Evolutionary conservation across 2,329 filamentous ascomycete genomes (phyloP).

Genomic region (Aureobasidium sp.): DNA sequence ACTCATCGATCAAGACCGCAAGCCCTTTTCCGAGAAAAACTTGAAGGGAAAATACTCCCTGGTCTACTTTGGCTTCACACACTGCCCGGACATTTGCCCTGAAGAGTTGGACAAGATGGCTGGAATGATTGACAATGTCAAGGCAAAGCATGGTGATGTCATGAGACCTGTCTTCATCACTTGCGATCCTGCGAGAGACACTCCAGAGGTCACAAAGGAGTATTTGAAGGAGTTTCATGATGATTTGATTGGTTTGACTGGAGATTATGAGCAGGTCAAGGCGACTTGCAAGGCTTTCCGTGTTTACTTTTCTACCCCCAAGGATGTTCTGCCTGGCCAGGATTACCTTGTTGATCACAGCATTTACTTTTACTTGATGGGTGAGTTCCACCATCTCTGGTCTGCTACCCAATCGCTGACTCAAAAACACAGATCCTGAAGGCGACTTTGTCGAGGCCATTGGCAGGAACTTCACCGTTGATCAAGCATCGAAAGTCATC

Average conservation of each 20-base stretch:
- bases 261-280: slow-evolving; percentile 95
- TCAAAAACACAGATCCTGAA: slow-evolving; percentile 74
- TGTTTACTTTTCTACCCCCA: slow-evolving; percentile 96
- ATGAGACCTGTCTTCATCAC: slow-evolving; percentile 92
- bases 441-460: slow-evolving; percentile 99
- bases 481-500: slow-evolving; percentile 86
- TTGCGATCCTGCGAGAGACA: slow-evolving; percentile 94
- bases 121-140: slow-evolving; percentile 83
- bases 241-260: slow-evolving; percentile 87
- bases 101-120: slow-evolving; percentile 99
- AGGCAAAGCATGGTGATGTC: slow-evolving; percentile 50
- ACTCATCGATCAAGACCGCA: slow-evolving; percentile 84
- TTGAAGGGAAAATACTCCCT: slow-evolving; percentile 89
- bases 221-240: slow-evolving; percentile 95
- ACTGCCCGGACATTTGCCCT: slow-evolving; percentile 98
- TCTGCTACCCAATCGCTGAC: slow-evolving; percentile 5
- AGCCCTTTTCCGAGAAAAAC: slow-evolving; percentile 79
- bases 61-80: slow-evolving; percentile 98
- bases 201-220: slow-evolving; percentile 81
- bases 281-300: slow-evolving; percentile 94
- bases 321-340: slow-evolving; percentile 88
- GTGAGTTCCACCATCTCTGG: slow-evolving; percentile 52
- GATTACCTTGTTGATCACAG: slow-evolving; percentile 99
- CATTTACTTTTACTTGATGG: slow-evolving; percentile 99
- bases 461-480: slow-evolving; percentile 92